Evolutionary conservation across 805 yeast genomes (phyloP).

Genomic region (Jamesozyma hellenica): DNA sequence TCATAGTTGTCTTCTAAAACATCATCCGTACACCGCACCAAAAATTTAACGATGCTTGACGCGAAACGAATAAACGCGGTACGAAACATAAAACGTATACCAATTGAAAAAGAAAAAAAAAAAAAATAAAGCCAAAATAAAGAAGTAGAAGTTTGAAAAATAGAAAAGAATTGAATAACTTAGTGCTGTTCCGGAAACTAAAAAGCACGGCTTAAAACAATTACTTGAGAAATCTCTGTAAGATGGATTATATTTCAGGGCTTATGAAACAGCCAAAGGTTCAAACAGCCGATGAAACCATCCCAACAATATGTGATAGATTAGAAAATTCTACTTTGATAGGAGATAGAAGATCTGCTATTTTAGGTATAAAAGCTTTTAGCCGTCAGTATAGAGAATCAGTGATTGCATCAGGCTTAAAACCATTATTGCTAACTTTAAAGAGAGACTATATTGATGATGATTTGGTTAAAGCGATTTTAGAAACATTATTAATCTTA

Average conservation of each 20-base stretch:
- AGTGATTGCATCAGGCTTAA: conserved; percentile 78
- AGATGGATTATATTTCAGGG: conserved; percentile 37
- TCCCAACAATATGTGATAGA: conserved; percentile 80
- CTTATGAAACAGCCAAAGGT: conserved; percentile 39
- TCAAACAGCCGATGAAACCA: conserved; percentile 69
- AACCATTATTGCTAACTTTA: conserved; percentile 60
- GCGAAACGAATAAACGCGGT: too few relatives aligned
- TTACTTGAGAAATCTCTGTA: background rate
- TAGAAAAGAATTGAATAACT: too few relatives aligned
- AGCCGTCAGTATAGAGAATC: conserved; percentile 81
- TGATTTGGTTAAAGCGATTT: conserved; percentile 62
- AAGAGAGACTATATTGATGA: conserved; percentile 57
- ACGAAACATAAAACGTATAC: too few relatives aligned
- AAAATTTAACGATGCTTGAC: too few relatives aligned
- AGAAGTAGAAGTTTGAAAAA: too few relatives aligned
- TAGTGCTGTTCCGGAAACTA: background rate
- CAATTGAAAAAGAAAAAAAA: too few relatives aligned
- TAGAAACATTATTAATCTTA: conserved; percentile 77
- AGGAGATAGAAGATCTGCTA: conserved; percentile 84
- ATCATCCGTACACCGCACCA: too few relatives aligned
- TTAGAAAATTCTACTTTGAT: conserved; percentile 71
- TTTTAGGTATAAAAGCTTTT: conserved; percentile 78
- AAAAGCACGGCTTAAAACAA: background rate
- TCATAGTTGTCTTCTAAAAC: too few relatives aligned
- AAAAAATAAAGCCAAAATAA: too few relatives aligned